Percentiles rank a stretch among this genome's conserved stretches.
These are phyloP conservation scores for Spatholobus suberectus DNA, from an alignment of 306 rosid genomes.

Conservation along the genomic window DNA sequence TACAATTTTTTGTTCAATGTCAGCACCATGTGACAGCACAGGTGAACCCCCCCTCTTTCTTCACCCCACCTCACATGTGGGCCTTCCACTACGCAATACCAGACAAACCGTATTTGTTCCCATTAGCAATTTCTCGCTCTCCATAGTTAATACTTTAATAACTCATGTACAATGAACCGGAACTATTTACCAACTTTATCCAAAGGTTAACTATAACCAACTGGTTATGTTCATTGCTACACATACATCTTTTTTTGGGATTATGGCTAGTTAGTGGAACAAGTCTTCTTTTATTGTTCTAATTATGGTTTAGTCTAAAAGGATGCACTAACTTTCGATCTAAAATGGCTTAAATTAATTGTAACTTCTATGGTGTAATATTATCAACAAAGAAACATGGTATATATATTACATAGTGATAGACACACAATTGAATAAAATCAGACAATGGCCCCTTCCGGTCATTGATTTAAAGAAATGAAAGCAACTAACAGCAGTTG, in stretches of 20 bases:
- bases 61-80: slow-evolving; percentile 40
- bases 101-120: slow-evolving; percentile 32
- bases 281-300: neutral
- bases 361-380: neutral
- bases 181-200: neutral
- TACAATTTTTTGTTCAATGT: slow-evolving; percentile 42
- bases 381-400: neutral
- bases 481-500: neutral
- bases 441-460: neutral
- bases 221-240: neutral
- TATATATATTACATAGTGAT: neutral
- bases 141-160: neutral
- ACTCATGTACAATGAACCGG: neutral
- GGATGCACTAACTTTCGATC: neutral
- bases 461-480: neutral
- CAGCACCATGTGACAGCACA: slow-evolving; percentile 56
- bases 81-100: slow-evolving; percentile 31
- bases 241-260: neutral
- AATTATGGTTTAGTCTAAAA: neutral
- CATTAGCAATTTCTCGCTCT: neutral
- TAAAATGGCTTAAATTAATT: neutral
- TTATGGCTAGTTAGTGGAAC: neutral
- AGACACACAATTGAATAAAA: neutral
- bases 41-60: slow-evolving; percentile 35
- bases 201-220: neutral